phyloP scores from a whole-genome alignment of 1,139 yeast genomes.

The Geotrichum fermentans region DNA sequence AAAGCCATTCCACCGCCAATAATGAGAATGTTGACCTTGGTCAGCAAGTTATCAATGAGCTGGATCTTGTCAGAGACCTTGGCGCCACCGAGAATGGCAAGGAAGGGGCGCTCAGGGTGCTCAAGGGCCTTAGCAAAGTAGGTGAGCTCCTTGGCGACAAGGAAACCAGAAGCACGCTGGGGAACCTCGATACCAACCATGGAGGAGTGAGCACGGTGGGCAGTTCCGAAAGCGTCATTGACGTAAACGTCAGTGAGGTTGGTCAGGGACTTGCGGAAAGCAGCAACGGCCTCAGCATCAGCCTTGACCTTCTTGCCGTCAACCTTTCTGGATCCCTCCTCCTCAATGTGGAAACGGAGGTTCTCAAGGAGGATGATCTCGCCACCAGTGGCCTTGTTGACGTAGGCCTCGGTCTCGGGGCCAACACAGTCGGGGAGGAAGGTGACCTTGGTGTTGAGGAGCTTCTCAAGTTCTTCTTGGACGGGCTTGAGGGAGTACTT shows the following conservation, averaged over 20 bases:
- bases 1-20: conserved; percentile 99
- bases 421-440: conserved; percentile 90
- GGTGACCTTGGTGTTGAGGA: conserved; percentile 63
- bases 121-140: conserved; percentile 97
- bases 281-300: conserved; percentile 69
- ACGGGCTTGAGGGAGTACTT: conserved; percentile 91
- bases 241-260: conserved; percentile 90
- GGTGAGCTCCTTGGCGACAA: conserved; percentile 91
- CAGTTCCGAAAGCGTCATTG: conserved; percentile 97
- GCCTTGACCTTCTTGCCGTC: conserved; percentile 92
- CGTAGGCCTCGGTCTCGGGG: conserved; percentile 70
- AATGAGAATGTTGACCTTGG: conserved; percentile 87
- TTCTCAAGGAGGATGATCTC: conserved; percentile 81
- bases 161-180: conserved; percentile 94
- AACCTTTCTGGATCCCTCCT: conserved; percentile 88
- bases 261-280: conserved; percentile 82
- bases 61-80: conserved; percentile 97
- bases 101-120: conserved; percentile 93
- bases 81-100: conserved; percentile 97
- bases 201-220: conserved; percentile 98
- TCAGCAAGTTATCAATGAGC: conserved; percentile 91
- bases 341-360: conserved; percentile 93
- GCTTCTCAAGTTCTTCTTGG: conserved; percentile 73
- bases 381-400: conserved; percentile 65
- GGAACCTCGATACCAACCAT: conserved; percentile 94